Evolutionary conservation across 2,329 filamentous ascomycete genomes (phyloP).

Genomic region (Aspergillus proliferans): DNA sequence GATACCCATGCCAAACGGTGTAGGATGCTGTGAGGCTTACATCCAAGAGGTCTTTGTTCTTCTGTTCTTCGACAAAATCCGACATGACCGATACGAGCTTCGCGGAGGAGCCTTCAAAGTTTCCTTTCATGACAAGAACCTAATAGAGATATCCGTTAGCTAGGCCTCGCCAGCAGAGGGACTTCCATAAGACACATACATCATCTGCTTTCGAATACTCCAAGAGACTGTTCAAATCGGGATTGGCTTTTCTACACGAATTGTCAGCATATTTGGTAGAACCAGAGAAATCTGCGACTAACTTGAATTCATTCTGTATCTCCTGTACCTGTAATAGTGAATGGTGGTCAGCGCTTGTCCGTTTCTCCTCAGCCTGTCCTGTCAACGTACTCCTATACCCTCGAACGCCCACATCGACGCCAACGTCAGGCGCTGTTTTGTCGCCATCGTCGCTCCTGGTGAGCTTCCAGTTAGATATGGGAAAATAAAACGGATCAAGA

Average conservation of each 20-base stretch:
- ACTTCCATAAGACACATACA: slow-evolving; percentile 10
- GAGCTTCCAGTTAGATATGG: background rate
- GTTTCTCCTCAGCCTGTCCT: background rate
- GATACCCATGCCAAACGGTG: background rate
- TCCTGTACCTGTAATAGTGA: slow-evolving; percentile 17
- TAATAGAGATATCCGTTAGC: slow-evolving; percentile 3
- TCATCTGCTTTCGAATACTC: slow-evolving; percentile 19
- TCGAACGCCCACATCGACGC: slow-evolving; percentile 31
- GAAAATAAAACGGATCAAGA: background rate
- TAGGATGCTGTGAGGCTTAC: slow-evolving; percentile 12
- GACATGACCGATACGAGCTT: slow-evolving; percentile 12
- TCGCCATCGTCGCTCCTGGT: slow-evolving; percentile 7
- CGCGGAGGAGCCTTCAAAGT: slow-evolving; percentile 6
- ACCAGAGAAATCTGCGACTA: background rate
- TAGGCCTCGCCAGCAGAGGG: background rate
- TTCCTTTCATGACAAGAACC: slow-evolving; percentile 22
- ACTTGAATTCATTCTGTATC: slow-evolving; percentile 18
- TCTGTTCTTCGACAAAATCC: slow-evolving; percentile 23
- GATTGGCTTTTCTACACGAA: slow-evolving; percentile 4
- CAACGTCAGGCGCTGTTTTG: slow-evolving; percentile 18
- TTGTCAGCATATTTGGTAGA: background rate
- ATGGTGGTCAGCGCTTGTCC: slow-evolving; percentile 2
- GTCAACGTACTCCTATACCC: slow-evolving; percentile 20
- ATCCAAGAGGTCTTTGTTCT: slow-evolving; percentile 27
- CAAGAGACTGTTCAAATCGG: slow-evolving; percentile 9